Percentiles rank a stretch among this genome's conserved stretches.
phyloP scores from a whole-genome alignment of 208 protist genomes.

The Crithidia bombi region DNA sequence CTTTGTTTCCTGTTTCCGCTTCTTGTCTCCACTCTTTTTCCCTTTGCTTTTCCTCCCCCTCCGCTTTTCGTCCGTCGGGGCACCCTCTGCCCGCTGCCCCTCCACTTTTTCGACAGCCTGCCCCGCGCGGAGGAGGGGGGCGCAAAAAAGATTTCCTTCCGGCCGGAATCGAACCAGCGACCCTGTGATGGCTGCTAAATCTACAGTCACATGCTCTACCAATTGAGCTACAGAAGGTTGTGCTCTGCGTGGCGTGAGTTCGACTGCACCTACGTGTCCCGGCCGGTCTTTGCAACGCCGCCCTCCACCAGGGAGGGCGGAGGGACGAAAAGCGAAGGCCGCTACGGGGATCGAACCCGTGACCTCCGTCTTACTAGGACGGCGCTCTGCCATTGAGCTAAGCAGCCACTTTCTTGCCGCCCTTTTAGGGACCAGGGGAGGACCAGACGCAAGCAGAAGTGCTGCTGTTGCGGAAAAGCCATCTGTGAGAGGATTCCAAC shows the following conservation, averaged over 20 bases:
- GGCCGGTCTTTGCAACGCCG: no score
- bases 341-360: conserved; percentile 43
- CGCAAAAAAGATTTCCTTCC: conserved; percentile 42
- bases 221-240: conserved; percentile 48
- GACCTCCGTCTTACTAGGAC: conserved; percentile 96
- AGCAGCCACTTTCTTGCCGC: conserved; percentile 77
- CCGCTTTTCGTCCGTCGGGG: no score
- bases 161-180: conserved; percentile 86
- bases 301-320: no score
- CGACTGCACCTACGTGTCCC: no score
- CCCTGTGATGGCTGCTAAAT: conserved; percentile 75
- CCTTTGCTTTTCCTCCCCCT: no score
- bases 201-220: conserved; percentile 50
- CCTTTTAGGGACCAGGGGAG: not conserved
- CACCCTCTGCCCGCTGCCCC: not conserved
- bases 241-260: not conserved
- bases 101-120: not conserved
- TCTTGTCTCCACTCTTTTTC: no score
- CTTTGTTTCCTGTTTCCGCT: no score
- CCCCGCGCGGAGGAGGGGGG: not conserved
- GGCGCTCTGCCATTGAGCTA: conserved; percentile 95
- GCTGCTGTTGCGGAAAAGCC: not conserved
- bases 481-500: conserved; percentile 56
- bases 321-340: conserved; percentile 15
- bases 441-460: not conserved